Evolutionary conservation across 805 yeast genomes (phyloP).

Genomic region (Ogataea pini): DNA sequence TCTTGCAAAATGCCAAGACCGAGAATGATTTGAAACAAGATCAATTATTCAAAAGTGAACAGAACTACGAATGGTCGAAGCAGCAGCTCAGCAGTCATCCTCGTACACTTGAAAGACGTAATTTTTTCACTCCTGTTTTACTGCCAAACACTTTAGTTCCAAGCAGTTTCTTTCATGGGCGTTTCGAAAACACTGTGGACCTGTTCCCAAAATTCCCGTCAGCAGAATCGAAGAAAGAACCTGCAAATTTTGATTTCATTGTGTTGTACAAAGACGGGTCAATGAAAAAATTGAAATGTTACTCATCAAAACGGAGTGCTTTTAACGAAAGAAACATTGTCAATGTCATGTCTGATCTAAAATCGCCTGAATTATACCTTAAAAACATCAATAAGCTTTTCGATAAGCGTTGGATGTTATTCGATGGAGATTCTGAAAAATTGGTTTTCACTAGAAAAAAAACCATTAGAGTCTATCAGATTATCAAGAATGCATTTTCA

Average conservation of each 20-base stretch:
- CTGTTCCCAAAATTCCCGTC: slow-evolving; percentile 20
- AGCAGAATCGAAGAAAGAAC: slow-evolving; percentile 2
- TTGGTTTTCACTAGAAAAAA: slow-evolving; percentile 42
- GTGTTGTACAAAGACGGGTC: slow-evolving; percentile 37
- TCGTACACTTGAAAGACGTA: slow-evolving; percentile 41
- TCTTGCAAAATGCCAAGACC: slow-evolving; percentile 45
- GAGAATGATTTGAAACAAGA: slow-evolving; percentile 43
- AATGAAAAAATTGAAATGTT: slow-evolving; percentile 14
- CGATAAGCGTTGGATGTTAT: slow-evolving; percentile 50
- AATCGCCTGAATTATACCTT: slow-evolving; percentile 39
- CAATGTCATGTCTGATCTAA: slow-evolving; percentile 30
- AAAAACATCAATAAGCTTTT: slow-evolving; percentile 44
- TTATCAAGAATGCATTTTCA: slow-evolving; percentile 30
- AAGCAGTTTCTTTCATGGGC: slow-evolving; percentile 12
- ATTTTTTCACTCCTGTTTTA: slow-evolving; percentile 48
- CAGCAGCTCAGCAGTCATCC: slow-evolving; percentile 36
- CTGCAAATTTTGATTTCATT: slow-evolving; percentile 20
- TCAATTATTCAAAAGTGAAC: slow-evolving; percentile 45
- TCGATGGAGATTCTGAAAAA: slow-evolving; percentile 48
- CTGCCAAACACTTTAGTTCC: slow-evolving; percentile 36
- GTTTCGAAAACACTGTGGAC: slow-evolving; percentile 10
- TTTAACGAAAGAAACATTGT: slow-evolving; percentile 16
- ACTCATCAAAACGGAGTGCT: slow-evolving; percentile 6
- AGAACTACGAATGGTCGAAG: slow-evolving; percentile 55
- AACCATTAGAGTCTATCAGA: slow-evolving; percentile 10